Base-by-base conservation (phyloP, 2,329 filamentous ascomycete species). In the Zymoseptoria crescenta region DNA sequence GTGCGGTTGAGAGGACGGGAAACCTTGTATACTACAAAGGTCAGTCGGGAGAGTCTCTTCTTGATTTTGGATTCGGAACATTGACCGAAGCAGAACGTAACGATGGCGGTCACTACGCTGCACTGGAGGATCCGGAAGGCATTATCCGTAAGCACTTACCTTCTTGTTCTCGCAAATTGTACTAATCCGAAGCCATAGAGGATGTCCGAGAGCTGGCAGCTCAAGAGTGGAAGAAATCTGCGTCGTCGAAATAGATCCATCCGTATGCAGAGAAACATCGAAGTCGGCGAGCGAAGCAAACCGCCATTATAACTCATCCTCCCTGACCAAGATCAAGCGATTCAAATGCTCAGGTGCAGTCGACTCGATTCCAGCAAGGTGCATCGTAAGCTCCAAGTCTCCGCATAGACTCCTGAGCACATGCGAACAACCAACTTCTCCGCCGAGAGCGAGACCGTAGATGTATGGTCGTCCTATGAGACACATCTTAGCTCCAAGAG, bases 391-490 rank as follows among this genome's bases (percentile, higher is more conserved):
- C 52, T 65, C 62, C 29, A 62, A 51, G 53, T 66, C 64, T 2
- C 59, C 64, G 8, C 66, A 50, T 49, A 67, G 24, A 35, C 49
- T 54, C 45, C 61, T 62, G 41, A 65, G 19, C n/a, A 66, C 65
- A 58, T 70, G 64, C 61, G 77, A 78, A 1, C 81, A 83, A 8
- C 84, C 83, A 49, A 77, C 74, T 65, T 79, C 77, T 4, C 83
- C 83, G 4, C 76, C 79, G 21, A 84, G 76, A 1, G 77, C 79
- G 13, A 86, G 69, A 0, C 82, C 82, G 67, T 85, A 86, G 13
- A 85, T 77, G 21, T 78, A 81, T 4, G 83, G 83, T 57, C 83
- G 71, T 2, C 81, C 82, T 8, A 86, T 76, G 10, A 84, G 72
- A 1, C 85, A 81, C 2, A 76, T 81, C 64, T 83, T 80, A 0